phyloP scores from a whole-genome alignment of 441 rosid species.

The Croton laevigatus region DNA sequence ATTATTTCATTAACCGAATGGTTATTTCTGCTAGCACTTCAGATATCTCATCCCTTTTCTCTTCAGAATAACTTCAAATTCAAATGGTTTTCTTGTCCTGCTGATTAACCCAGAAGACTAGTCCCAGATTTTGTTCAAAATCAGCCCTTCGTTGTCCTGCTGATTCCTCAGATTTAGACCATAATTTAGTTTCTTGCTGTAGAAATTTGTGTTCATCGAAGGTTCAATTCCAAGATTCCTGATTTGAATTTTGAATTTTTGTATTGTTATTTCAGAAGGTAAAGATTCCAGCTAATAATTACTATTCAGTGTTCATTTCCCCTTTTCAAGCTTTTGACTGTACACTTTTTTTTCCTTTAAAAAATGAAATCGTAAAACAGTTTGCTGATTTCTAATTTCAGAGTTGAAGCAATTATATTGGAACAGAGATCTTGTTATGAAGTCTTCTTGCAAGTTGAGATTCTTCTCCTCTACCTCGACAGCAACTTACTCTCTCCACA shows the following conservation, averaged over 20 bases:
- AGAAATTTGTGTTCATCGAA: not conserved
- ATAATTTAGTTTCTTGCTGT: not conserved
- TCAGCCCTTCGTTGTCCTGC: not conserved
- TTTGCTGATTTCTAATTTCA: not conserved
- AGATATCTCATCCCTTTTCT: not conserved
- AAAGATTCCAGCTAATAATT: not conserved
- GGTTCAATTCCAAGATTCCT: not conserved
- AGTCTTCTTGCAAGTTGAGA: conserved; percentile 17
- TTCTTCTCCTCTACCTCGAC: conserved; percentile 43
- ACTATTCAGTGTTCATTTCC: too few relatives aligned
- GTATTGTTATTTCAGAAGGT: too few relatives aligned
- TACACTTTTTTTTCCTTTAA: too few relatives aligned
- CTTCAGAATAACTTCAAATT: too few relatives aligned
- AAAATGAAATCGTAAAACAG: too few relatives aligned
- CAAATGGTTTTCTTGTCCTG: not conserved
- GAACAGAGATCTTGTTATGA: conserved; percentile 5
- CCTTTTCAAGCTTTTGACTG: too few relatives aligned
- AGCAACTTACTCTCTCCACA: conserved; percentile 39
- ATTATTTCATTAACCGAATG: not conserved
- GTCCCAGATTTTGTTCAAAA: not conserved
- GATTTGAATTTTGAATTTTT: not conserved
- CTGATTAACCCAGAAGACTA: not conserved
- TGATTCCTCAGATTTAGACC: not conserved
- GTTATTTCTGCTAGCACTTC: not conserved
- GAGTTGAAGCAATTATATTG: too few relatives aligned